A percentile compares a stretch with the other conserved stretches of the same genome.
These are phyloP conservation scores for Cercospora citrullina DNA, from an alignment of 2,329 filamentous ascomycete species.

Conservation along the genomic window DNA sequence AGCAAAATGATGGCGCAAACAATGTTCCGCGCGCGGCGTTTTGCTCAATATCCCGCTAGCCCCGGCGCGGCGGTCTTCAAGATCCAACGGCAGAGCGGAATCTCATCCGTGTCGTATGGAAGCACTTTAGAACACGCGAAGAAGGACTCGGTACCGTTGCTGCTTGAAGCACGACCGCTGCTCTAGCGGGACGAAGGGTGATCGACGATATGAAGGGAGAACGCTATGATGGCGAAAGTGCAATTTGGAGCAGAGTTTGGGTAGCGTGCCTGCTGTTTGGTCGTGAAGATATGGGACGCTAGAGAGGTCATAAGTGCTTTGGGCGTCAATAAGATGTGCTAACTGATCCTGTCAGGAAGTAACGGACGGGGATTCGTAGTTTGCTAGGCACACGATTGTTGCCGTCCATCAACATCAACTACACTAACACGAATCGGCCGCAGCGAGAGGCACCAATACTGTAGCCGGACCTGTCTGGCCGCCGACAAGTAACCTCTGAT, in stretches of 20 bases:
- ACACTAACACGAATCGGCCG: neutral
- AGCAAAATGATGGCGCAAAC: neutral
- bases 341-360: neutral
- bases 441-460: neutral
- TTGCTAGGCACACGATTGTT: neutral
- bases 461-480: neutral
- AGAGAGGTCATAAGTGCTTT: neutral
- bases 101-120: neutral
- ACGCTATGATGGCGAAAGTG: neutral
- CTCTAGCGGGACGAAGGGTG: neutral
- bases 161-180: neutral
- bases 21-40: neutral
- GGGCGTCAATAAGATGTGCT: neutral
- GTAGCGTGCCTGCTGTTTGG: neutral
- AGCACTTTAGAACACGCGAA: neutral
- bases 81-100: neutral
- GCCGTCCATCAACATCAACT: neutral
- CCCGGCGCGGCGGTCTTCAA: neutral
- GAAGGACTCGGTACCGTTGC: neutral
- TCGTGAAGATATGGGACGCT: neutral
- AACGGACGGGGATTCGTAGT: neutral
- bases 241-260: neutral
- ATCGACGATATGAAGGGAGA: neutral
- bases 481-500: neutral
- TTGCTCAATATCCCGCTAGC: neutral